Evolutionary conservation across 306 rosid genomes (phyloP).

Genomic region (Vigna angularis): DNA sequence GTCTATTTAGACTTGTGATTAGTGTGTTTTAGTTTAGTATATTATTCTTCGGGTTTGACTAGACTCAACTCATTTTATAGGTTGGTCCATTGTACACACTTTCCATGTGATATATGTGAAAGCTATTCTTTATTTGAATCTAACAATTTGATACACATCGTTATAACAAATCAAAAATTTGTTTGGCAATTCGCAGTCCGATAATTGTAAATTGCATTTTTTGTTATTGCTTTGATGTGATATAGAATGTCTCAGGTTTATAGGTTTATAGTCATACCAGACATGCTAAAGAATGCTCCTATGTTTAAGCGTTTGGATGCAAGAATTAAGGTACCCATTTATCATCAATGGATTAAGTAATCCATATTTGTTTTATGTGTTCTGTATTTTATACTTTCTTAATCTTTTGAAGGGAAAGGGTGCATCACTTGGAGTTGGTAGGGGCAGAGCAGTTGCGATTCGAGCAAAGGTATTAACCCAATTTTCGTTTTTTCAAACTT

Average conservation of each 20-base stretch:
- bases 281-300: slow-evolving; percentile 98
- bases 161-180: neutral
- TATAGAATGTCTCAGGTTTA: slow-evolving; percentile 64
- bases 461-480: slow-evolving; percentile 76
- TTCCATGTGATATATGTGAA: too few species aligned
- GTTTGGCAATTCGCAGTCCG: neutral
- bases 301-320: slow-evolving; percentile 99
- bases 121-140: too few species aligned
- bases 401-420: slow-evolving; percentile 86
- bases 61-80: too few species aligned
- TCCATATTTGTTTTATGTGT: neutral
- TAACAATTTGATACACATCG: too few species aligned
- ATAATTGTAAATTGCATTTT: slow-evolving; percentile 14
- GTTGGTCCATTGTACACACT: too few species aligned
- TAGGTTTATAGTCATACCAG: slow-evolving; percentile 99
- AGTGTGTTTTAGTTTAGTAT: too few species aligned
- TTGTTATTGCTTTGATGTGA: slow-evolving; percentile 26
- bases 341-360: slow-evolving; percentile 7
- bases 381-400: slow-evolving; percentile 36
- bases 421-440: slow-evolving; percentile 93
- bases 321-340: slow-evolving; percentile 74
- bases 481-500: neutral
- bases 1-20: too few species aligned
- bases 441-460: slow-evolving; percentile 99
- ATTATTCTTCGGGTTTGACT: too few species aligned